Evolutionary conservation across 306 rosid genomes (phyloP).

Genomic region (Malus domestica): ASM211411v1 NC_041797.1:14581001-14581500

Average conservation of each 20-base stretch:
- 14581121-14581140: slow-evolving; percentile 46
- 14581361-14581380: too few relatives aligned
- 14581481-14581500: not conserved
- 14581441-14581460: not conserved
- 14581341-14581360: too few relatives aligned
- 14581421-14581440: too few relatives aligned
- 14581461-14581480: not conserved
- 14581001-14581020: slow-evolving; percentile 69
- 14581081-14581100: slow-evolving; percentile 45
- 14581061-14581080: slow-evolving; percentile 65
- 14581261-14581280: not conserved
- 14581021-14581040: slow-evolving; percentile 53
- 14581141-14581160: slow-evolving; percentile 9
- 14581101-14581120: slow-evolving; percentile 72
- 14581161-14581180: not conserved
- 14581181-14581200: slow-evolving; percentile 6
- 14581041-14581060: slow-evolving; percentile 75
- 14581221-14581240: not conserved
- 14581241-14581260: not conserved
- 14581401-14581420: too few relatives aligned
- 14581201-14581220: not conserved
- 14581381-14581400: too few relatives aligned
- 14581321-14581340: too few relatives aligned
- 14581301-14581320: too few relatives aligned
- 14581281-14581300: not conserved